phyloP scores from a whole-genome alignment of 148 eudicot species.

The Oxyria digyna region DNA sequence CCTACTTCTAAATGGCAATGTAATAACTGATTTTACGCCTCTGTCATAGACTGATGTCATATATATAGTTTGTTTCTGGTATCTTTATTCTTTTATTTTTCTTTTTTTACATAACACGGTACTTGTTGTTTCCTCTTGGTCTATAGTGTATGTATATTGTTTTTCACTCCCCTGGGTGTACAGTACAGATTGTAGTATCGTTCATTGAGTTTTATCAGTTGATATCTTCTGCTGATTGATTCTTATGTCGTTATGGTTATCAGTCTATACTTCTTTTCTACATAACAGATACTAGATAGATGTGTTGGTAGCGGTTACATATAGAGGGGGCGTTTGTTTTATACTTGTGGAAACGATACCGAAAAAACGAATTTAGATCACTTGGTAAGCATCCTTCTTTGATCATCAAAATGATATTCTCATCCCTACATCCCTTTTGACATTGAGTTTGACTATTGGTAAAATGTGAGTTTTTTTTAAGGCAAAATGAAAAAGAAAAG shows the following conservation, averaged over 20 bases:
- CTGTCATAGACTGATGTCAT: neutral
- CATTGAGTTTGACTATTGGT: too few relatives aligned
- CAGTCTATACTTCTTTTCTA: neutral
- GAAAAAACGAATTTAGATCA: too few relatives aligned
- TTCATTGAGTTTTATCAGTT: neutral
- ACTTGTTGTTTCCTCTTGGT: neutral
- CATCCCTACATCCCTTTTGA: too few relatives aligned
- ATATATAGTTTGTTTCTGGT: neutral
- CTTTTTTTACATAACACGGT: neutral
- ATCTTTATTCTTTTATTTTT: slow-evolving; percentile 5
- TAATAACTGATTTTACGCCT: neutral
- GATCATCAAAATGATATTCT: too few relatives aligned
- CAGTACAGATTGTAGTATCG: neutral
- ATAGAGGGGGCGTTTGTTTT: too few relatives aligned
- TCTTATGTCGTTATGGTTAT: neutral
- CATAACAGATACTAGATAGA: too few relatives aligned
- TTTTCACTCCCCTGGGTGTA: neutral
- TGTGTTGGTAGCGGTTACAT: too few relatives aligned
- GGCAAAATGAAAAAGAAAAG: too few relatives aligned
- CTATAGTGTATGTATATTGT: slow-evolving; percentile 3
- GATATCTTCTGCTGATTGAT: neutral
- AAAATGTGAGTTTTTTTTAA: too few relatives aligned
- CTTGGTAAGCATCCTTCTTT: too few relatives aligned
- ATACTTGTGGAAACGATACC: too few relatives aligned
- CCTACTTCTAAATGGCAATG: slow-evolving; percentile 9